Conservation (phyloP, 495 filamentous ascomycete species). For the Achaetomiella virescens region DNA sequence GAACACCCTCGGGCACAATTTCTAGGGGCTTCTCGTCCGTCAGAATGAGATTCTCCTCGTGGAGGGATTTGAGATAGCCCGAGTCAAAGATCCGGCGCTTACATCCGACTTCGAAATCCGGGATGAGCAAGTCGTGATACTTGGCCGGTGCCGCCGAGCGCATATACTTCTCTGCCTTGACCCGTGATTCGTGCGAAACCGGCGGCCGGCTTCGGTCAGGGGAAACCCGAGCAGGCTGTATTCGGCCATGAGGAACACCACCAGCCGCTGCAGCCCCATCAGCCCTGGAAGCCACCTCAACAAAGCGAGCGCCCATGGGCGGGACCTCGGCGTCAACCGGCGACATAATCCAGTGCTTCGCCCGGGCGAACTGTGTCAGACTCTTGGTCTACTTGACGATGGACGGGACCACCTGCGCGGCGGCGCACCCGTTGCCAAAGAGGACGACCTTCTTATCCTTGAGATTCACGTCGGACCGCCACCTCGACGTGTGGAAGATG, state of each 20-base stretch:
- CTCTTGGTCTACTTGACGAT: slow-evolving; percentile 22
- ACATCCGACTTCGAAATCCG: slow-evolving; percentile 39
- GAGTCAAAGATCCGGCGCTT: slow-evolving; percentile 42
- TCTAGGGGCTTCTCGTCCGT: slow-evolving; percentile 30
- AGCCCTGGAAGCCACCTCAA: slow-evolving; percentile 26
- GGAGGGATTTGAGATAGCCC: slow-evolving; percentile 25
- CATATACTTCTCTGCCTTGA: slow-evolving; percentile 30
- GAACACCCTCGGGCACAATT: slow-evolving; percentile 32
- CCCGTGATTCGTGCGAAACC: slow-evolving; percentile 10
- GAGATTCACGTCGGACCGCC: slow-evolving; percentile 44
- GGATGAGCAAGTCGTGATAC: slow-evolving; percentile 39
- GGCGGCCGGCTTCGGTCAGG: slow-evolving; percentile 8
- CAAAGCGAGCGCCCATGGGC: slow-evolving; percentile 5
- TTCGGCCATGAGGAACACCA: slow-evolving; percentile 27
- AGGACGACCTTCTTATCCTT: slow-evolving; percentile 51
- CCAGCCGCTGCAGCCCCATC: slow-evolving; percentile 19
- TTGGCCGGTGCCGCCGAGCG: slow-evolving; percentile 32
- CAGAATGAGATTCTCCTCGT: slow-evolving; percentile 30
- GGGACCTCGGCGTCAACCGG: slow-evolving; percentile 22
- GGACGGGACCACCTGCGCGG: slow-evolving; percentile 39
- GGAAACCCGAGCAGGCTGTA: slow-evolving; percentile 23
- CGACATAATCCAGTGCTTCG: slow-evolving; percentile 35
- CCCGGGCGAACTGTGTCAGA: slow-evolving; percentile 33
- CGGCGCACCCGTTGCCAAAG: slow-evolving; percentile 56
- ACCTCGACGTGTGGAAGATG: slow-evolving; percentile 55